A percentile compares a stretch with the other conserved stretches of the same genome.
phyloP scores from a whole-genome alignment of 2,329 filamentous ascomycete genomes.

The Ophiosphaerella korrae region DNA sequence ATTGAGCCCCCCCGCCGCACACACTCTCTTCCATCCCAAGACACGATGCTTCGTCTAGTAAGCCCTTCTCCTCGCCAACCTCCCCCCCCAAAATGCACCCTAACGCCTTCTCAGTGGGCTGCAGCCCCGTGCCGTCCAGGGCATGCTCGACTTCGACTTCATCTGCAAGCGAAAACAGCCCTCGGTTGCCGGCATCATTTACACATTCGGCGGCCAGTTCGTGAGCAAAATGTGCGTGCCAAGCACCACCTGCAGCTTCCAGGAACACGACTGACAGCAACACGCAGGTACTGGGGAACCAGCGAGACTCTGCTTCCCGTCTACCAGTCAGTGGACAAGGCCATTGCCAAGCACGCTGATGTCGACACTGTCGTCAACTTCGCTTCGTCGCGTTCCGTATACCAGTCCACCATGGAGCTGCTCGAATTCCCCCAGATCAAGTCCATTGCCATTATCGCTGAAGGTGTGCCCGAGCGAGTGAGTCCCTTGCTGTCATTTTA shows the following conservation, averaged over 20 bases:
- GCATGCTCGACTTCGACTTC: constrained; percentile 96
- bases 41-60: constrained; percentile 99
- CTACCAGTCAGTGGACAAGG: constrained; percentile 93
- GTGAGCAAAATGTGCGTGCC: constrained; percentile 91
- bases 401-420: constrained; percentile 97
- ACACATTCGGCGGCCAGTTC: constrained; percentile 99
- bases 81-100: constrained; percentile 6
- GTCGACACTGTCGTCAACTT: constrained; percentile 99
- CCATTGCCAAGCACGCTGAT: constrained; percentile 93
- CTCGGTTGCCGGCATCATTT: constrained; percentile 98
- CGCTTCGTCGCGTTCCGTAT: constrained; percentile 97
- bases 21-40: constrained; percentile 98
- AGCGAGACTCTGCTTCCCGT: constrained; percentile 98
- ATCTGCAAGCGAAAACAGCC: constrained; percentile 98
- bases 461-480: constrained; percentile 97
- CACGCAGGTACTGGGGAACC: constrained; percentile 88
- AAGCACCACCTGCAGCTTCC: constrained; percentile 14
- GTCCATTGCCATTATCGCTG: constrained; percentile 98
- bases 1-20: constrained; percentile 82
- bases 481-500: constrained; percentile 48
- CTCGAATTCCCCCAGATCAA: constrained; percentile 97
- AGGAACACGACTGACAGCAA: constrained; percentile 21
- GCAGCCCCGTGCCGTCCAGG: constrained; percentile 76
- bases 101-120: constrained; percentile 68
- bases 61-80: constrained; percentile 41